Evolutionary conservation across 257 asterid genomes (phyloP).

Genomic region (Fraxinus anomala): DNA sequence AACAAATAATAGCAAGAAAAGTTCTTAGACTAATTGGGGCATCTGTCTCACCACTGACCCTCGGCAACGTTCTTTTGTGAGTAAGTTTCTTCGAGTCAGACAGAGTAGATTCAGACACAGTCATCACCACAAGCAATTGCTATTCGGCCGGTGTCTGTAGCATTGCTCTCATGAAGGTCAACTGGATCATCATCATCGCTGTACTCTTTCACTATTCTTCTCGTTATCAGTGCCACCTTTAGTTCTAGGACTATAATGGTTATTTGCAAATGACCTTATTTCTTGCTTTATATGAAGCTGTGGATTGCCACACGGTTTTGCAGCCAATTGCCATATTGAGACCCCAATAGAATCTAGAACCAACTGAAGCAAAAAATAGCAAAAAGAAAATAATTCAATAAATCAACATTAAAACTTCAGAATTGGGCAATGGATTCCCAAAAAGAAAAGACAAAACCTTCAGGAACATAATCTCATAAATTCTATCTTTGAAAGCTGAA

Average conservation of each 20-base stretch:
- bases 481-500: not conserved
- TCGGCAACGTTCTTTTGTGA: slow-evolving; percentile 55
- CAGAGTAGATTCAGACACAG: slow-evolving; percentile 69
- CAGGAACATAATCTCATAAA: not conserved
- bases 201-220: slow-evolving; percentile 55
- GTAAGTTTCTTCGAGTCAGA: slow-evolving; percentile 45
- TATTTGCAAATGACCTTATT: slow-evolving; percentile 49
- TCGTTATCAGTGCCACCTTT: slow-evolving; percentile 42
- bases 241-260: slow-evolving; percentile 36
- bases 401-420: slow-evolving; percentile 1
- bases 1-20: not conserved
- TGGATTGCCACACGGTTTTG: slow-evolving; percentile 48
- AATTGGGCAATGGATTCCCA: not conserved
- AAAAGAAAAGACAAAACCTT: too few relatives aligned
- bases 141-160: slow-evolving; percentile 38
- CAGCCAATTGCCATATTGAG: slow-evolving; percentile 89
- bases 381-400: slow-evolving; percentile 14
- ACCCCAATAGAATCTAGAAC: slow-evolving; percentile 71
- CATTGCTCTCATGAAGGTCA: slow-evolving; percentile 45
- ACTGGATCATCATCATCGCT: slow-evolving; percentile 38
- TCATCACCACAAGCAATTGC: slow-evolving; percentile 94
- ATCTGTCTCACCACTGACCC: slow-evolving; percentile 89
- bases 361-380: slow-evolving; percentile 47
- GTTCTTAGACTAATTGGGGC: slow-evolving; percentile 23
- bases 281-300: slow-evolving; percentile 29